A percentile compares a stretch with the other conserved stretches of the same genome.
Evolutionary conservation across 129 eudicot species (phyloP).

Genomic region (Daucus carota): DH1_v3.0 NC_030383.2:12152001-12152500

Average conservation of each 20-base stretch:
- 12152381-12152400: not conserved
- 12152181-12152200: not conserved
- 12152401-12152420: conserved; percentile 15
- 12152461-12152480: conserved; percentile 23
- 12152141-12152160: conserved; percentile 14
- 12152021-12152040: conserved; percentile 19
- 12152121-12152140: conserved; percentile 19
- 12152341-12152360: too few species aligned
- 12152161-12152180: not conserved
- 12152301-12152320: not conserved
- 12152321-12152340: too few species aligned
- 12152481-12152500: conserved; percentile 6
- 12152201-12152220: too few species aligned
- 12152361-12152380: too few species aligned
- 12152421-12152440: conserved; percentile 13
- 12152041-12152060: conserved; percentile 6
- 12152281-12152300: not conserved
- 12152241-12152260: not conserved
- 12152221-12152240: too few species aligned
- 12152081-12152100: conserved; percentile 10
- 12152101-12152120: conserved; percentile 12
- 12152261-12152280: conserved; percentile 8
- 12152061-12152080: not conserved
- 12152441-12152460: conserved; percentile 20
- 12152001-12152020: conserved; percentile 20